Conservation (phyloP, 805 yeast genomes). For the Candida nitratophila region DNA sequence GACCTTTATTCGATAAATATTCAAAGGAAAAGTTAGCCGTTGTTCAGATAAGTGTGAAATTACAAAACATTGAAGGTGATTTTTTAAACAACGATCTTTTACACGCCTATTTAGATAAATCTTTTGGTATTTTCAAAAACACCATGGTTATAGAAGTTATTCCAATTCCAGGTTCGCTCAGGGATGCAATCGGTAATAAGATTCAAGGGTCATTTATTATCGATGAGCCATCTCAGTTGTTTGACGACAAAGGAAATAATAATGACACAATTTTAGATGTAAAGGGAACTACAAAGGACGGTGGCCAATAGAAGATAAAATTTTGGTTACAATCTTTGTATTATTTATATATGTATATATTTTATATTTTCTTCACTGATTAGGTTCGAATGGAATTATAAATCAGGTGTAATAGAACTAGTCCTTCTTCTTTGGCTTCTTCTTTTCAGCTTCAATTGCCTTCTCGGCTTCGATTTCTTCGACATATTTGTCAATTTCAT, state of each 20-base stretch:
- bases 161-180: constrained; percentile 10
- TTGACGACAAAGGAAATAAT: constrained; percentile 7
- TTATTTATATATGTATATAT: not conserved
- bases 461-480: constrained; percentile 83
- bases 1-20: constrained; percentile 20
- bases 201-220: constrained; percentile 12
- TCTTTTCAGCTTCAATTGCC: constrained; percentile 74
- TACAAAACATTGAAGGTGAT: constrained; percentile 4
- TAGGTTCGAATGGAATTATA: too few relatives aligned
- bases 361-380: not conserved
- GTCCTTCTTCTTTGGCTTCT: constrained; percentile 35
- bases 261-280: constrained; percentile 20
- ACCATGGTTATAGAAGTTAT: constrained; percentile 19
- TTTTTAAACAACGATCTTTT: constrained; percentile 6
- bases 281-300: constrained; percentile 20
- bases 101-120: constrained; percentile 18
- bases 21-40: constrained; percentile 17
- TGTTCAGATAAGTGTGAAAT: constrained; percentile 16
- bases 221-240: constrained; percentile 15
- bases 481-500: constrained; percentile 68
- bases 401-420: constrained; percentile 3
- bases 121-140: constrained; percentile 16
- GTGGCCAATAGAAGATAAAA: not conserved
- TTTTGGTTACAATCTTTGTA: not conserved
- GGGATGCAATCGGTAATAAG: not conserved